Conservation (phyloP, 176 grass and related monocot genomes). For the Oryza officinalis region DNA sequence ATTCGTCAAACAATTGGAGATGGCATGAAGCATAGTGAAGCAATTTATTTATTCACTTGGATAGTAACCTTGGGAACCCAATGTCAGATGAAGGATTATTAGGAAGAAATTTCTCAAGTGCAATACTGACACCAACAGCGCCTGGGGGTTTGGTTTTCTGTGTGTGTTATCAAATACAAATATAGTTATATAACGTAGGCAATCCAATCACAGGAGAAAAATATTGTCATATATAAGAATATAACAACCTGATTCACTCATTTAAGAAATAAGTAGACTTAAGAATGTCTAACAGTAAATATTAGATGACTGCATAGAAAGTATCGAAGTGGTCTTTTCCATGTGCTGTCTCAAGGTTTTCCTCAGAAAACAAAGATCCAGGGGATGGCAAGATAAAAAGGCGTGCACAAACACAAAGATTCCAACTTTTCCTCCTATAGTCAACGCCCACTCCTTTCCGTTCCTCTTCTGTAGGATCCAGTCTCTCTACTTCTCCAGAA, state of each 20-base stretch:
- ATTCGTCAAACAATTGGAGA: background rate
- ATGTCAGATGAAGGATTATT: conserved; percentile 77
- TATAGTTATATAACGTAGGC: conserved; percentile 8
- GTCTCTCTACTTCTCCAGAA: background rate
- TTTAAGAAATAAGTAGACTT: background rate
- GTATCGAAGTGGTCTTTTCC: background rate
- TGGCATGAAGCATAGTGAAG: background rate
- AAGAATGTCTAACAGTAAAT: conserved; percentile 14
- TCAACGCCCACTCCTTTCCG: background rate
- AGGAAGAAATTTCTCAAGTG: conserved; percentile 87
- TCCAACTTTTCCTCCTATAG: background rate
- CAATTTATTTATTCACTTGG: conserved; percentile 44
- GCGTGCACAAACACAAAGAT: background rate
- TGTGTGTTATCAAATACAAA: conserved; percentile 15
- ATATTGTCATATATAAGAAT: background rate
- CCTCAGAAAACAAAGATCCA: conserved; percentile 7
- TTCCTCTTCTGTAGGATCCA: background rate
- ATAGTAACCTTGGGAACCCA: conserved; percentile 59
- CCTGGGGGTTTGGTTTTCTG: conserved; percentile 83
- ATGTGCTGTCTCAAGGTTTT: background rate
- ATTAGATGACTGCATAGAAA: background rate
- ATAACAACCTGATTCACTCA: background rate
- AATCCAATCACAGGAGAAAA: conserved; percentile 10
- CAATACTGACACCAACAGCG: conserved; percentile 93
- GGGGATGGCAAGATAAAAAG: background rate